These are phyloP conservation scores for Coprinopsis strossmayeri DNA, from an alignment of 768 basidiomycete genomes.

Conservation along the genomic window DNA sequence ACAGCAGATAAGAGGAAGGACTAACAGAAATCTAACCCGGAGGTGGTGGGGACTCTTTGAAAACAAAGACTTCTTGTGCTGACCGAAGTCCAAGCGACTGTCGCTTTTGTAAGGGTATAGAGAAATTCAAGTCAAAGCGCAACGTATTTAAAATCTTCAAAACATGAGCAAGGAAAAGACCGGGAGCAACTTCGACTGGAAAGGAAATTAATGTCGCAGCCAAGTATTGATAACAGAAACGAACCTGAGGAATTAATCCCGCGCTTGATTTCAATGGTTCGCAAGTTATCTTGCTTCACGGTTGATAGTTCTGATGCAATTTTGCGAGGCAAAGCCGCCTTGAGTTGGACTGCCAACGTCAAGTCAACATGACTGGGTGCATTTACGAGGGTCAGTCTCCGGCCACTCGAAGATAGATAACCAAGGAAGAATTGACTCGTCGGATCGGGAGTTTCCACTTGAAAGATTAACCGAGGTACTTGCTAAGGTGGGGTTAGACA, in stretches of 20 bases:
- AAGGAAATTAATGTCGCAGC: slow-evolving; percentile 2
- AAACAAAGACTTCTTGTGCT: slow-evolving; percentile 59
- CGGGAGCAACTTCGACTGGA: slow-evolving; percentile 37
- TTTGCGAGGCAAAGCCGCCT: slow-evolving; percentile 28
- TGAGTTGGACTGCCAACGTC: slow-evolving; percentile 32
- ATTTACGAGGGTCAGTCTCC: slow-evolving; percentile 43
- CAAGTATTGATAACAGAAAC: slow-evolving; percentile 1
- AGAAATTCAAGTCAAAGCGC: slow-evolving; percentile 60
- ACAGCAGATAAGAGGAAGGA: neutral
- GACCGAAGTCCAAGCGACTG: slow-evolving; percentile 34
- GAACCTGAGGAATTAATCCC: slow-evolving; percentile 22
- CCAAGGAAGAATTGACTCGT: slow-evolving; percentile 58
- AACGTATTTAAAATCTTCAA: slow-evolving; percentile 50
- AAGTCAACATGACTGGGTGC: slow-evolving; percentile 37
- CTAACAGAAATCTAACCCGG: no score
- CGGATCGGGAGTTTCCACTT: slow-evolving; percentile 40
- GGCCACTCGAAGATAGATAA: slow-evolving; percentile 55
- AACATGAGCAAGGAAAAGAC: slow-evolving; percentile 55
- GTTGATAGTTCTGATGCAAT: slow-evolving; percentile 25
- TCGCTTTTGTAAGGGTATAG: slow-evolving; percentile 51
- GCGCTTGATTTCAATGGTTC: slow-evolving; percentile 50
- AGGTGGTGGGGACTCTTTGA: slow-evolving; percentile 34
- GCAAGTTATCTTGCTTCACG: slow-evolving; percentile 41
- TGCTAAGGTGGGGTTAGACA: slow-evolving; percentile 18
- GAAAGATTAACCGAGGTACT: slow-evolving; percentile 66